Base-by-base conservation (phyloP, 2,329 filamentous ascomycete species). In the Venturiaceae sp. region DNA sequence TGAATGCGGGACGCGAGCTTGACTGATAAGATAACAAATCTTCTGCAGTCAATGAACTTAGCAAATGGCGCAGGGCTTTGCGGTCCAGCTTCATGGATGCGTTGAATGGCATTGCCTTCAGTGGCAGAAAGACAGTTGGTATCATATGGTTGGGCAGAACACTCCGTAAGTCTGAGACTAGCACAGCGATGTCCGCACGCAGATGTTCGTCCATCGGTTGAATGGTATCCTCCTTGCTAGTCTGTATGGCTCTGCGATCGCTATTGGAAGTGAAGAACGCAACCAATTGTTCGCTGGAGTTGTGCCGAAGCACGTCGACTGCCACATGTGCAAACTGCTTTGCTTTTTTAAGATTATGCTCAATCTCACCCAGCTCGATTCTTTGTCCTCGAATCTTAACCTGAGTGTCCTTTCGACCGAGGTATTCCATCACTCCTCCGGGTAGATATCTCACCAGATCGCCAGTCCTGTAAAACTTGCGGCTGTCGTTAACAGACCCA, bases 351-450 rank as follows among this genome's bases (percentile, higher is more conserved):
- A 34, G 7, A 34, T 34, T 7, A 34, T 34, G 33, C 64, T 95
- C 94, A 70, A 96, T 95, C 73, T 96, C 92, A 1, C 87, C 88
- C 61, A 95, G 87, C 66, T 96, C 92, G 0, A 96, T 79, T 14
- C 92, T 80, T 68, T 96, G 92, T 0, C 92, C 92, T 13, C 92
- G 84, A 3, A 96, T 79, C 69, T 96, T 96, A 61, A 95, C 86
- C 71, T 96, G 92, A 58, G 95, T 90, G 67, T 96, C 92, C 6
- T 87, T 87, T 13, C 92, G 83, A 3, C 92, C 92, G 2, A 95
- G 77, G 67, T 96, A 96, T 59, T 92, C 87, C 63, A 96, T 91
- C 47, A 86, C 89, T 0, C 83, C 85, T 6, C 95, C 73, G 82
- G 80, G 3, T 88, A 91, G 66, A n/a, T 95, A 78, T 6, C 92